A percentile compares a stretch with the other conserved stretches of the same genome.
phyloP scores from a whole-genome alignment of 768 basidiomycete species.

The Mycena belliarum region DNA sequence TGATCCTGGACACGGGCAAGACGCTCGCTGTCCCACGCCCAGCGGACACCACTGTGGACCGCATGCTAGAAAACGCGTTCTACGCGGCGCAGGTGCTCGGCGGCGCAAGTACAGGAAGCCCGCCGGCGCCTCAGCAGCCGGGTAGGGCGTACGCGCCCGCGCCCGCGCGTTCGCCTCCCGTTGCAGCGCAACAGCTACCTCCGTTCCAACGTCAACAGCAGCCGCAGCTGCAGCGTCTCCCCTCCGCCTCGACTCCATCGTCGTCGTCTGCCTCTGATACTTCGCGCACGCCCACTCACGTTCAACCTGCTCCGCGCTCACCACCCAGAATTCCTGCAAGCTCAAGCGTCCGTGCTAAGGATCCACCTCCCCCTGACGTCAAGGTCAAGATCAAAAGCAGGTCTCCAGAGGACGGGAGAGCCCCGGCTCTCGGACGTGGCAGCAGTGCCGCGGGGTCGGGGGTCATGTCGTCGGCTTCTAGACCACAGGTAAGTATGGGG shows the following conservation, averaged over 20 bases:
- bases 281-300: not conserved
- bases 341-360: not conserved
- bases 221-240: slow-evolving; percentile 16
- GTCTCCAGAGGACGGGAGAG: slow-evolving; percentile 5
- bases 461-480: slow-evolving; percentile 17
- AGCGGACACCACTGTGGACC: slow-evolving; percentile 4
- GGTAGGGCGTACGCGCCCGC: not conserved
- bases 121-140: slow-evolving; percentile 1
- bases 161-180: not conserved
- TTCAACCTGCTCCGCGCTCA: not conserved
- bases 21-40: slow-evolving; percentile 3
- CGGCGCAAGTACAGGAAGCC: slow-evolving; percentile 1
- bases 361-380: slow-evolving; percentile 6
- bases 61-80: slow-evolving; percentile 21
- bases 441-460: not conserved
- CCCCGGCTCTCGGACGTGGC: not conserved
- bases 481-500: slow-evolving; percentile 19
- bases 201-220: slow-evolving; percentile 3
- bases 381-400: slow-evolving; percentile 10
- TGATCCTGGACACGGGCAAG: slow-evolving; percentile 18
- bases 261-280: slow-evolving; percentile 8
- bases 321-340: slow-evolving; percentile 1
- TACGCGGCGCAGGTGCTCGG: slow-evolving; percentile 20
- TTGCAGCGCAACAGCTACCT: not conserved
- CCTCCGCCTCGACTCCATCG: slow-evolving; percentile 17